Evolutionary conservation across 2,329 filamentous ascomycete genomes (phyloP).

Genomic region (Aureobasidium sp.): DNA sequence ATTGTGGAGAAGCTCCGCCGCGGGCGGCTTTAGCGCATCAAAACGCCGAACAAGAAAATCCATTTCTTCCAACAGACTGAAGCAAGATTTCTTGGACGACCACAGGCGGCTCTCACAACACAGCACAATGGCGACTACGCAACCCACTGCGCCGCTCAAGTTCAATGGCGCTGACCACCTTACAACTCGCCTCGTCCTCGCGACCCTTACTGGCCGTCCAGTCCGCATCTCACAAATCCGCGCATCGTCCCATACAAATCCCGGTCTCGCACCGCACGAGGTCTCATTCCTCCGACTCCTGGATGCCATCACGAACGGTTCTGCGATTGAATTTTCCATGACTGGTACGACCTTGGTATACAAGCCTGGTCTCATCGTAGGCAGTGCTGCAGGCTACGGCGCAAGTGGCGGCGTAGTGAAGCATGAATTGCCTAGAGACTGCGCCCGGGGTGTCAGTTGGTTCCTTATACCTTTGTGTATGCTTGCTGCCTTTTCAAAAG

Average conservation of each 20-base stretch:
- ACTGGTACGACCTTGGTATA: slow-evolving; percentile 91
- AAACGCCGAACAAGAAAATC: slow-evolving; percentile 5
- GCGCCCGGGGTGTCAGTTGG: slow-evolving; percentile 77
- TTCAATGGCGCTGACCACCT: slow-evolving; percentile 82
- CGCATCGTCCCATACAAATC: slow-evolving; percentile 71
- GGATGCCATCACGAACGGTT: slow-evolving; percentile 90
- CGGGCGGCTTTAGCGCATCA: background rate
- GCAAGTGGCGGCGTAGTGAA: slow-evolving; percentile 66
- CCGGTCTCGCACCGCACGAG: slow-evolving; percentile 85
- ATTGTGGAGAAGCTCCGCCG: background rate
- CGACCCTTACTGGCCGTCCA: slow-evolving; percentile 82
- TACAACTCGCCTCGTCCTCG: slow-evolving; percentile 73
- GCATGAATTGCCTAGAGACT: slow-evolving; percentile 69
- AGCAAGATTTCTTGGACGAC: background rate
- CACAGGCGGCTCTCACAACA: background rate
- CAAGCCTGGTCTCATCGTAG: slow-evolving; percentile 85
- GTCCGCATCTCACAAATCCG: slow-evolving; percentile 93
- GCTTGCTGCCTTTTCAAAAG: slow-evolving; percentile 90
- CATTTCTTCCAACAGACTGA: background rate
- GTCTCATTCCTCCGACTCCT: slow-evolving; percentile 92
- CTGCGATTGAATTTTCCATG: slow-evolving; percentile 89
- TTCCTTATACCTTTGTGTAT: slow-evolving; percentile 85
- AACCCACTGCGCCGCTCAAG: slow-evolving; percentile 20
- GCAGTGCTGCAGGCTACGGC: slow-evolving; percentile 66
- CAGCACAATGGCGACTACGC: slow-evolving; percentile 8